These are phyloP conservation scores for Brettanomyces naardenensis DNA, from an alignment of 805 yeast species.

Conservation along the genomic window DNA sequence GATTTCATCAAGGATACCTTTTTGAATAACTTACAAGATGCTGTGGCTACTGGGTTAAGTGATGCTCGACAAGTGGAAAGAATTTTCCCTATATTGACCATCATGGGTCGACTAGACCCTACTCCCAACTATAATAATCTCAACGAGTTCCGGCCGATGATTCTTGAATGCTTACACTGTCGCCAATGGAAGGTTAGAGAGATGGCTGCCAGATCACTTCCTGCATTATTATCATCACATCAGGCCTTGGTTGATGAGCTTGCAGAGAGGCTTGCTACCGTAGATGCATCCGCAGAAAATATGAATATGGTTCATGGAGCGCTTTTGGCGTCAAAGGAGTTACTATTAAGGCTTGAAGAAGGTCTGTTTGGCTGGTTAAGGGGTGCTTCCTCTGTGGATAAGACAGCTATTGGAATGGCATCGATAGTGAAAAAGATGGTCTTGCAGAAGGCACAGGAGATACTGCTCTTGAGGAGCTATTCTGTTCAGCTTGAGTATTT, in stretches of 20 bases:
- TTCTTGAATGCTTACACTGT: slow-evolving; percentile 42
- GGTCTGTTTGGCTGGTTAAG: background rate
- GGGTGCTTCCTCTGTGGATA: background rate
- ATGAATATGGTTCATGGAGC: slow-evolving; percentile 55
- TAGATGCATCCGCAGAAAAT: slow-evolving; percentile 5
- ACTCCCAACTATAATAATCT: slow-evolving; percentile 48
- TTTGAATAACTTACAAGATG: slow-evolving; percentile 30
- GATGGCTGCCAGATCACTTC: slow-evolving; percentile 68
- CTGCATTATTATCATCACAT: slow-evolving; percentile 35
- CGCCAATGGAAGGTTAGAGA: slow-evolving; percentile 80
- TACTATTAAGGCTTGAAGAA: slow-evolving; percentile 12
- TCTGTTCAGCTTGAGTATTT: slow-evolving; percentile 18
- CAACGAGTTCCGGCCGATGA: slow-evolving; percentile 40
- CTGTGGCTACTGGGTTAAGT: slow-evolving; percentile 27
- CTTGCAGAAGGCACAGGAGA: slow-evolving; percentile 12
- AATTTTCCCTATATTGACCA: slow-evolving; percentile 67
- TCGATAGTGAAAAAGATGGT: background rate
- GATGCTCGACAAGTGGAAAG: slow-evolving; percentile 32
- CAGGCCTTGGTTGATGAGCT: slow-evolving; percentile 23
- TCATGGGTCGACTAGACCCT: slow-evolving; percentile 61
- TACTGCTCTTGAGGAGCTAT: slow-evolving; percentile 13
- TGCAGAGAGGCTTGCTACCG: slow-evolving; percentile 6
- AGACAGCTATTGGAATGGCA: background rate
- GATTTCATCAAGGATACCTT: slow-evolving; percentile 44
- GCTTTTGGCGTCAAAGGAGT: slow-evolving; percentile 38